Base-by-base conservation (phyloP, 1,284 basidiomycete genomes). In the Ceratobasidium sp. region DNA sequence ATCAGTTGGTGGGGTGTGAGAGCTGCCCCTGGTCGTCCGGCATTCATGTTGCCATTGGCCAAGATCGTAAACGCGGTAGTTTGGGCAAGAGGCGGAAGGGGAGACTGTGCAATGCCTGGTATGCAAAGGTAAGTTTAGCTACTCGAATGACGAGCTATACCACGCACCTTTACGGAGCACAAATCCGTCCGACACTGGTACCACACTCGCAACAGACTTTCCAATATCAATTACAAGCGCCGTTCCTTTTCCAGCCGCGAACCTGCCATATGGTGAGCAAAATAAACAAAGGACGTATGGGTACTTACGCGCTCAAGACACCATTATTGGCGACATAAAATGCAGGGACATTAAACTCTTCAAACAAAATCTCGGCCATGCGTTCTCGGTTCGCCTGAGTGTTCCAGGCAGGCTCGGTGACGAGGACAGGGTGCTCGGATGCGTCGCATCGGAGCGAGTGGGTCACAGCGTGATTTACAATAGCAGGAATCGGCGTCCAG, bases 391-490 rank as follows among this genome's bases (percentile, higher is more conserved):
- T 94, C 22, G 89, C 88, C 32, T 88, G 83, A 0, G 94, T 92
- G 77, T 98, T 98, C 95, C 96, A 99, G 3, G 96, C 90, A 1
- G 96, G 92, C 78, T 99, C 97, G 0, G 97, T 98, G 25, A 96
- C 86, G 64, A 99, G 85, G 40, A 98, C 79, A 0, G 97, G 97
- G 76, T 98, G 96, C 75, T 98, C 94, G 7, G 87, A 80, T 6
- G 89, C 81, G 70, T 85, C 85, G 69, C 86, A 86, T n/a, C 85
- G 85, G 82, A 96, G 87, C 47, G 90, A 85, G 69, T 92, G 86
- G 69, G 82, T 84, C 47, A 96, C 78, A 7, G 91, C 89, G 77
- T 96, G 89, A 57, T 86, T 84, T 73, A 96, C 84, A 74, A 96
- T 83, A 13, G 87, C 82, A 71, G 87, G 85, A 40, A 94, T 85